phyloP scores from a whole-genome alignment of 768 basidiomycete species.

The Pulveroboletus sp. region DNA sequence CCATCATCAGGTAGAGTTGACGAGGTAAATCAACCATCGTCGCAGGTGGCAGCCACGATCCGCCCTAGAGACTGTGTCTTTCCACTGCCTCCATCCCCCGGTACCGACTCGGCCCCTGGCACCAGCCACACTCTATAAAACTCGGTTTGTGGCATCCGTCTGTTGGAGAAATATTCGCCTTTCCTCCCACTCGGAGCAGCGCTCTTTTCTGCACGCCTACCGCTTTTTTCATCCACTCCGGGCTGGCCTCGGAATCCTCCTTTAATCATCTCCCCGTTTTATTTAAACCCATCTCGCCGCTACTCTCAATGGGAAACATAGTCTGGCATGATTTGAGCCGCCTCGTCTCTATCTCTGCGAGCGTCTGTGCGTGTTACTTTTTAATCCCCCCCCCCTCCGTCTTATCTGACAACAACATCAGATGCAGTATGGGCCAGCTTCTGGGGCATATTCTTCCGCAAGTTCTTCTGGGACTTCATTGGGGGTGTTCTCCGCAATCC shows the following conservation, averaged over 20 bases:
- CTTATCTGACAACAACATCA: constrained; percentile 28
- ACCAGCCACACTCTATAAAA: background rate
- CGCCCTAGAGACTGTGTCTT: background rate
- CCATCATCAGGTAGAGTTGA: no score
- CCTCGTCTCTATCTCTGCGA: constrained; percentile 62
- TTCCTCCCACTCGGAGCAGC: constrained; percentile 27
- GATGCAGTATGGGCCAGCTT: constrained; percentile 79
- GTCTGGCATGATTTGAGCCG: constrained; percentile 80
- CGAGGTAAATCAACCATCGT: background rate
- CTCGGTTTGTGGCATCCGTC: background rate
- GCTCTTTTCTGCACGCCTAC: constrained; percentile 17
- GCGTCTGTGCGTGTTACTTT: constrained; percentile 55
- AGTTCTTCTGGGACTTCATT: constrained; percentile 97
- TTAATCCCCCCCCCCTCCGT: background rate
- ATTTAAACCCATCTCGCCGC: background rate
- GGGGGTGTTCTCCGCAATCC: constrained; percentile 73
- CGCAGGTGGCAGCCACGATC: background rate
- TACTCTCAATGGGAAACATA: constrained; percentile 63
- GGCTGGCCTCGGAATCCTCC: constrained; percentile 22
- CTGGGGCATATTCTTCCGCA: constrained; percentile 81
- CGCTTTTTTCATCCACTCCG: constrained; percentile 17
- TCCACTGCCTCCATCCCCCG: no score
- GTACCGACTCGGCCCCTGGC: no score
- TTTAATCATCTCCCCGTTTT: background rate
- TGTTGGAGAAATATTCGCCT: no score